These are phyloP conservation scores for Raphidocelis subcapitata DNA, from an alignment of 139 green algal genomes.

Conservation along the genomic window DNA sequence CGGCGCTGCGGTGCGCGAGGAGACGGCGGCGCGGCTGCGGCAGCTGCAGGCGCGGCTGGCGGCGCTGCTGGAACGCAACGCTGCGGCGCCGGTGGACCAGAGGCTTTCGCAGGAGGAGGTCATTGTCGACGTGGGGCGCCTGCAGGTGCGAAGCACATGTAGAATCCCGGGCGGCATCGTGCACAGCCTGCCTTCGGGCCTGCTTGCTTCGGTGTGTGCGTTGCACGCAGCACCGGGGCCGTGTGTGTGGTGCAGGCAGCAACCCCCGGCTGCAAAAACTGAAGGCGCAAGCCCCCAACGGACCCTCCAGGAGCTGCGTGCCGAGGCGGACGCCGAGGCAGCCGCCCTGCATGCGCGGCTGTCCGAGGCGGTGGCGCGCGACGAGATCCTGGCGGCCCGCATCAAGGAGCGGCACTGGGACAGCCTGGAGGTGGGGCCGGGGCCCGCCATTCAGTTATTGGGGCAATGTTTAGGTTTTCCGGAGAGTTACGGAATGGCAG, in stretches of 20 bases:
- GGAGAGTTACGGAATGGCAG: no score
- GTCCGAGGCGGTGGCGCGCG: neutral
- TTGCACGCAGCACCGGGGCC: no score
- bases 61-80: slow-evolving; percentile 11
- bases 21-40: slow-evolving; percentile 4
- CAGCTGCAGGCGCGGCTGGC: neutral
- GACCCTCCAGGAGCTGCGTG: slow-evolving; percentile 1
- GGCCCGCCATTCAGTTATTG: no score
- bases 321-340: slow-evolving; percentile 1
- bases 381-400: slow-evolving; percentile 8
- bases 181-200: no score
- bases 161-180: no score
- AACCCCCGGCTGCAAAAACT: no score
- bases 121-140: neutral
- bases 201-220: no score
- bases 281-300: no score
- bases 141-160: neutral
- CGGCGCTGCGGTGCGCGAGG: slow-evolving; percentile 2
- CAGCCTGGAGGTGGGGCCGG: slow-evolving; percentile 17
- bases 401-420: slow-evolving; percentile 24
- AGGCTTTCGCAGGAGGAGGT: slow-evolving; percentile 12
- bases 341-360: neutral
- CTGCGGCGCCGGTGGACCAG: slow-evolving; percentile 2
- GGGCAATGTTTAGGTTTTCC: no score
- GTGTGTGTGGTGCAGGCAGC: no score